Conservation (phyloP, 805 yeast genomes). For the Hanseniaspora clermontiae region DNA sequence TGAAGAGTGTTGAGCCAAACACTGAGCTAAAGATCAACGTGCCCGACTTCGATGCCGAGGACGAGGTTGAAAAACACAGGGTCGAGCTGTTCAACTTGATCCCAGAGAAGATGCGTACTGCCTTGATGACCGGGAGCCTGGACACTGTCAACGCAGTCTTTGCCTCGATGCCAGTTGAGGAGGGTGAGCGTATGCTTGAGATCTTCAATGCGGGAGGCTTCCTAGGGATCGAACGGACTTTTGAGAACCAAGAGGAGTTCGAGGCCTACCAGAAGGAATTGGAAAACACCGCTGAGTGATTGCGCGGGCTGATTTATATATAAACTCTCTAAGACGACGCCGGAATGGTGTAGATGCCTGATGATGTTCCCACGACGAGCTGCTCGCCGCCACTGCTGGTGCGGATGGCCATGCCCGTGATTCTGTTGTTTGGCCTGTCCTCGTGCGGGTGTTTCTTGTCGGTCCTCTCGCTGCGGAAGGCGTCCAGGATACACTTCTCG, state of each 20-base stretch:
- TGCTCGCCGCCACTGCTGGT: constrained; percentile 25
- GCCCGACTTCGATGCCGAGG: constrained; percentile 44
- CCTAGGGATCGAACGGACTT: constrained; percentile 63
- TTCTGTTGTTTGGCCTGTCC: constrained; percentile 20
- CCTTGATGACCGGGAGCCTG: constrained; percentile 56
- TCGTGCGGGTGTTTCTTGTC: background rate
- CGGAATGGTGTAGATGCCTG: constrained; percentile 52
- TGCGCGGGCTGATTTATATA: constrained; percentile 23
- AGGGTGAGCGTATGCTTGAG: constrained; percentile 68
- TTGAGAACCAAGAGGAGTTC: constrained; percentile 64
- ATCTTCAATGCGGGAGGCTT: constrained; percentile 69
- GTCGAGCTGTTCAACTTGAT: constrained; percentile 47
- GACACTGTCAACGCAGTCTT: constrained; percentile 77
- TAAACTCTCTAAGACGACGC: constrained; percentile 40
- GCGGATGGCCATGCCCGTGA: constrained; percentile 52
- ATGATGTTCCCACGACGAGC: constrained; percentile 49
- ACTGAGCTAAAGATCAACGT: constrained; percentile 58
- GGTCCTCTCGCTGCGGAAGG: background rate
- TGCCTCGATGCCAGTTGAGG: constrained; percentile 55
- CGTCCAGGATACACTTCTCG: background rate
- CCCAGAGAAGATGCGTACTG: constrained; percentile 54
- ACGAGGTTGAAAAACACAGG: constrained; percentile 32
- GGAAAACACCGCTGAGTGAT: background rate
- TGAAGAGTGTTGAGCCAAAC: constrained; percentile 76
- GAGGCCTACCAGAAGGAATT: constrained; percentile 31